A percentile compares a stretch with the other conserved stretches of the same genome.
Conservation (phyloP, 352 stramenopile genomes). For the Phytophthora sansomeana region DNA sequence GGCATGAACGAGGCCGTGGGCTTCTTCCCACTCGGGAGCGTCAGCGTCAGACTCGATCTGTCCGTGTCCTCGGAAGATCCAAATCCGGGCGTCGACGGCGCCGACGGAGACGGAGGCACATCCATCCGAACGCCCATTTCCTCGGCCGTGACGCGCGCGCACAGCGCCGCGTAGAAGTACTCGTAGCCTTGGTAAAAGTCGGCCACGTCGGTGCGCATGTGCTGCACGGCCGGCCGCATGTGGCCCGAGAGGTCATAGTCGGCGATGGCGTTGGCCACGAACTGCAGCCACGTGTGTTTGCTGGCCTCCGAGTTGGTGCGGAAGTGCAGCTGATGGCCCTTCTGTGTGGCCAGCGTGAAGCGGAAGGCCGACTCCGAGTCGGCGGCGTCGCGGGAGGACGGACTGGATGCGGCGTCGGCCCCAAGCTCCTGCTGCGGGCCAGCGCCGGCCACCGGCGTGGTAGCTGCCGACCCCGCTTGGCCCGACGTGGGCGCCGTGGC, state of each 20-base stretch:
- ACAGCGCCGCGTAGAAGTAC: constrained; percentile 72
- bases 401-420: constrained; percentile 3
- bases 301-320: constrained; percentile 83
- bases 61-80: constrained; percentile 34
- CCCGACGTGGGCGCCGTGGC: neutral
- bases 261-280: constrained; percentile 65
- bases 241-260: constrained; percentile 57
- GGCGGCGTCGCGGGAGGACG: neutral
- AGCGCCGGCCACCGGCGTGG: constrained; percentile 20
- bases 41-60: constrained; percentile 29
- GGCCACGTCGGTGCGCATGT: constrained; percentile 54
- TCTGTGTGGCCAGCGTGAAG: constrained; percentile 85
- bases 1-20: constrained; percentile 51
- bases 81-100: constrained; percentile 9
- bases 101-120: constrained; percentile 14
- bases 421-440: constrained; percentile 1
- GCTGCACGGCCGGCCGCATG: constrained; percentile 37
- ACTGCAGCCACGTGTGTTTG: constrained; percentile 86
- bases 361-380: constrained; percentile 62
- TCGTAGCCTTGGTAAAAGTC: constrained; percentile 87
- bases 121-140: constrained; percentile 27
- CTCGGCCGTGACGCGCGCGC: constrained; percentile 57
- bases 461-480: constrained; percentile 7
- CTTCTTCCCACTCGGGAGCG: constrained; percentile 53
- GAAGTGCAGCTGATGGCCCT: constrained; percentile 88